Evolutionary conservation across 805 yeast species (phyloP), one percentile per base, ranked within the genome.

Genomic region (Naumovozyma dairenensis): DNA sequence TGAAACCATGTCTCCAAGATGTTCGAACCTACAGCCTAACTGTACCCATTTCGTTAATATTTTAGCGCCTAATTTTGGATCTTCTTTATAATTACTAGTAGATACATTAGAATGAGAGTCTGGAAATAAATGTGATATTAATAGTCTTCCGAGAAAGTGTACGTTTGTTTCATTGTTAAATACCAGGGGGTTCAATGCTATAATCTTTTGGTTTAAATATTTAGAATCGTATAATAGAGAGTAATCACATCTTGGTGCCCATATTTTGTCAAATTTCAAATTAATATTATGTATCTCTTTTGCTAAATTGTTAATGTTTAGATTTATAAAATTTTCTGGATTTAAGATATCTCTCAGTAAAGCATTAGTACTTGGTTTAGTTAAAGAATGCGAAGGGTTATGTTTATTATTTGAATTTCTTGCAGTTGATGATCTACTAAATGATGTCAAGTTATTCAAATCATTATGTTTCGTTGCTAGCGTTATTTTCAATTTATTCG

Each of bases 1-100:
- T 20, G 92, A 78, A 0, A 86, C 87, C 87, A 85, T 84, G 53
- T 89, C 94, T 32, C 97, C 97, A 20, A 72, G 62, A 39, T 72
- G 72, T 48, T 84, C 92, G 40, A 89, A 71, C 18, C 66, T 62
- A 42, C 80, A 74, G 3, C 96, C 97, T 28, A 89, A 64, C 39
- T 76, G 75, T 28, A 87, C 80, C 97, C 97, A 89, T 51, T 75
- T 79, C 30, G 76, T 74, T 24, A 89, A 55, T 4, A 86, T 49
- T 27, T 70, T 59, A 1, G 93, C 93, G 38, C 92, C 68, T 20
- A 56, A 53, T 37, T 37, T 41, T 13, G 55, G 42, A n/a, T n/a
- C n/a, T n/a, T n/a, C n/a, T n/a, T n/a, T n/a, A n/a, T n/a, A n/a
- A 9, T 37, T 20, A 10, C 8, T 10, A 24, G 26, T 24, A 6